Conservation (phyloP, 169 alveolate species). For the Pseudocohnilembus persalinus region DNA sequence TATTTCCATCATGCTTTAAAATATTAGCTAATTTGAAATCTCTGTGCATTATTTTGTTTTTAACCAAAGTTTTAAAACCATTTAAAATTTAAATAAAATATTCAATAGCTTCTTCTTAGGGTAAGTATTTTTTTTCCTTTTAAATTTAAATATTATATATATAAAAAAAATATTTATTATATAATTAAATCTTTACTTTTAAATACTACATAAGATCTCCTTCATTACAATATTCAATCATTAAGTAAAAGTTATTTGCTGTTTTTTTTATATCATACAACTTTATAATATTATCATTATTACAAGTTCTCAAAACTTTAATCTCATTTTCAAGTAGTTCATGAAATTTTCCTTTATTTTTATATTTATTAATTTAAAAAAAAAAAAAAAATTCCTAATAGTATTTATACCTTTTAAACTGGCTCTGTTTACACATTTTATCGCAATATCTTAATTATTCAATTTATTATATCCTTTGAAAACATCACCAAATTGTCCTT, state of each 20-base stretch:
- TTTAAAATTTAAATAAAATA: conserved; percentile 45
- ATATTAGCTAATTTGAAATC: conserved; percentile 71
- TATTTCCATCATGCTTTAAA: conserved; percentile 49
- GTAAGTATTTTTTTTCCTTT: conserved; percentile 36
- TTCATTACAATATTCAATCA: conserved; percentile 69
- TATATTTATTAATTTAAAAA: no score
- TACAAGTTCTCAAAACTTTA: conserved; percentile 38
- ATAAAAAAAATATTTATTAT: no score
- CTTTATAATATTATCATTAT: conserved; percentile 58
- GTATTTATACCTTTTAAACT: conserved; percentile 11
- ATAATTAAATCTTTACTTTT: not conserved
- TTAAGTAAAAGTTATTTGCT: conserved; percentile 57
- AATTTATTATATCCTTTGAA: conserved; percentile 48
- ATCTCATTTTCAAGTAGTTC: conserved; percentile 55
- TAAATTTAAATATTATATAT: not conserved
- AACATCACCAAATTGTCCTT: conserved; percentile 49
- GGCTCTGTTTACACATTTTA: conserved; percentile 45
- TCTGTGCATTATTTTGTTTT: conserved; percentile 57
- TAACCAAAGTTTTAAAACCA: conserved; percentile 53
- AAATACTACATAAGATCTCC: conserved; percentile 55
- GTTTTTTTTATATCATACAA: conserved; percentile 56
- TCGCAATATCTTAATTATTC: conserved; percentile 42
- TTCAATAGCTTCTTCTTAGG: conserved; percentile 48
- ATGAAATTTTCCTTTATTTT: conserved; percentile 36
- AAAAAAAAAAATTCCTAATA: no score